These are phyloP conservation scores for Auriscalpium microsporum DNA, from an alignment of 768 basidiomycete species.

Conservation along the genomic window DNA sequence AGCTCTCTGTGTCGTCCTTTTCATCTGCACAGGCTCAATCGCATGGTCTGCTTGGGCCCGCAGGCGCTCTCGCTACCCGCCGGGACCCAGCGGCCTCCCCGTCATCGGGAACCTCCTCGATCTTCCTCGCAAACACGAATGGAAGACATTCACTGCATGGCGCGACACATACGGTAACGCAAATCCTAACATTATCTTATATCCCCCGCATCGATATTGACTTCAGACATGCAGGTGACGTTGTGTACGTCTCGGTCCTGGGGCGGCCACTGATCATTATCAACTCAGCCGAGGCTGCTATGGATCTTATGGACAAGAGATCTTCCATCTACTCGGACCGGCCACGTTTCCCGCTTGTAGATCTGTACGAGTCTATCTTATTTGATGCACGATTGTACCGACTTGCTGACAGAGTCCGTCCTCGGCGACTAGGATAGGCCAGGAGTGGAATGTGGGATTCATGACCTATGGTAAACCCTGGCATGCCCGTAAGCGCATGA, in stretches of 20 bases:
- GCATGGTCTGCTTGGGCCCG: too few species aligned
- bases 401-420: too few species aligned
- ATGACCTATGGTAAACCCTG: not conserved
- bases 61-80: not conserved
- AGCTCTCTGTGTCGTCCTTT: too few species aligned
- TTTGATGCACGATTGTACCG: too few species aligned
- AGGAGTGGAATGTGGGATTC: not conserved
- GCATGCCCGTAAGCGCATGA: not conserved
- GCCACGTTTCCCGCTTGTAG: not conserved
- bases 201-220: not conserved
- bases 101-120: slow-evolving; percentile 1
- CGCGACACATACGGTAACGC: not conserved
- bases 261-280: slow-evolving; percentile 41
- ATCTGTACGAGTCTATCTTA: not conserved
- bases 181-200: not conserved
- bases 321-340: slow-evolving; percentile 33
- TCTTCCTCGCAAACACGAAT: not conserved
- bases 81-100: slow-evolving; percentile 1
- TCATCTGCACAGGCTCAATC: too few species aligned
- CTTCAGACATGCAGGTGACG: not conserved
- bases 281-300: slow-evolving; percentile 35
- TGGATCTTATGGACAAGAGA: slow-evolving; percentile 44
- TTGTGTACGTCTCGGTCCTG: slow-evolving; percentile 24
- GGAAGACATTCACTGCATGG: not conserved
- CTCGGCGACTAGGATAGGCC: not conserved